These are phyloP conservation scores for Fusarium sp. DNA, from an alignment of 2,329 filamentous ascomycete species.

Conservation along the genomic window DNA sequence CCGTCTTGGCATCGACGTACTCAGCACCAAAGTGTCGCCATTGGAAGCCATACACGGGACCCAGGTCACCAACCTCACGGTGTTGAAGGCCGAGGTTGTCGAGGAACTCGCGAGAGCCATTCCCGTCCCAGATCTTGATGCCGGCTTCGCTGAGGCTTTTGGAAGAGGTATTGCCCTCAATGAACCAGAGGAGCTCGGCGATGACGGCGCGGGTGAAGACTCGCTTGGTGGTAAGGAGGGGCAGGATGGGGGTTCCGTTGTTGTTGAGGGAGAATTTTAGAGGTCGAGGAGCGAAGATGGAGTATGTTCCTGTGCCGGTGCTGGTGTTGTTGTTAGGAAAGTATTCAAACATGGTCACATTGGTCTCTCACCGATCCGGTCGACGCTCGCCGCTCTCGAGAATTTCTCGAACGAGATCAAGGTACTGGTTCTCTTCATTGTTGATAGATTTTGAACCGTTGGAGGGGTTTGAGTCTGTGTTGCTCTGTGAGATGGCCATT, in stretches of 20 bases:
- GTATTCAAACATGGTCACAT: neutral
- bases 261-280: constrained; percentile 87
- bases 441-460: constrained; percentile 35
- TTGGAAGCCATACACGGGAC: constrained; percentile 97
- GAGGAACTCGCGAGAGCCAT: constrained; percentile 90
- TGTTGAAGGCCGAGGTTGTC: constrained; percentile 85
- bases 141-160: constrained; percentile 79
- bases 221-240: constrained; percentile 96
- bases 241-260: constrained; percentile 74
- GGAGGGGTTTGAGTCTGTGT: constrained; percentile 15
- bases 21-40: constrained; percentile 98
- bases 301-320: constrained; percentile 92
- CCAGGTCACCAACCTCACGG: constrained; percentile 88
- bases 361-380: constrained; percentile 76
- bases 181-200: constrained; percentile 95
- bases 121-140: constrained; percentile 98
- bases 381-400: constrained; percentile 86
- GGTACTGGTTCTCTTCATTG: constrained; percentile 95
- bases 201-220: constrained; percentile 93
- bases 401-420: constrained; percentile 88
- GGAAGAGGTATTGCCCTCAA: constrained; percentile 85
- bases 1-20: constrained; percentile 81
- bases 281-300: constrained; percentile 87
- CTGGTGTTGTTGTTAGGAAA: constrained; percentile 56
- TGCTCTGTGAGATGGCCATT: constrained; percentile 40